Conservation (phyloP, 768 basidiomycete species). For the Collybia nuda region DNA sequence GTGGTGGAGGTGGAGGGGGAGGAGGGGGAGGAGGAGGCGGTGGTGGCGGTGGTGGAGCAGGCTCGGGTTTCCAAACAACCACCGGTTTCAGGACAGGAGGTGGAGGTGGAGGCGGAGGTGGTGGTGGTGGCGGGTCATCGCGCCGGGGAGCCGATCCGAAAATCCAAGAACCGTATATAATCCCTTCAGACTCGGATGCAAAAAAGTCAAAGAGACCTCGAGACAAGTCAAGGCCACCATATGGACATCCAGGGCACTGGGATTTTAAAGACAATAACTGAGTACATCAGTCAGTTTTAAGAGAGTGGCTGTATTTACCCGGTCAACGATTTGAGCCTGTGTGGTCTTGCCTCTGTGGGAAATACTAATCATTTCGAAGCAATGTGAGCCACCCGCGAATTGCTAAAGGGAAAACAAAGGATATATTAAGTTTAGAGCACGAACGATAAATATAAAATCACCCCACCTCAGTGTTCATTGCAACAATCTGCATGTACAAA, state of each 20-base stretch:
- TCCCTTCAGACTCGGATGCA: slow-evolving; percentile 34
- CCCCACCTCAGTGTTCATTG: slow-evolving; percentile 15
- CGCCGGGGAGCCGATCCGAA: slow-evolving; percentile 18
- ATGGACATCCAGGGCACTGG: slow-evolving; percentile 53
- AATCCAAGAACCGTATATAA: slow-evolving; percentile 47
- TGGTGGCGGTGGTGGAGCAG: no score
- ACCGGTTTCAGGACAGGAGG: slow-evolving; percentile 11
- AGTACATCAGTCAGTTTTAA: neutral
- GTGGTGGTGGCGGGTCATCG: slow-evolving; percentile 11
- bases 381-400: slow-evolving; percentile 28
- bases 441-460: no score
- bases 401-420: slow-evolving; percentile 8
- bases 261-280: neutral
- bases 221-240: slow-evolving; percentile 51
- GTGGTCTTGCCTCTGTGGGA: slow-evolving; percentile 46
- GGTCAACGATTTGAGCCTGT: slow-evolving; percentile 43
- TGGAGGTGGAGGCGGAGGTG: slow-evolving; percentile 4
- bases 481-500: slow-evolving; percentile 43
- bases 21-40: no score
- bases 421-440: no score
- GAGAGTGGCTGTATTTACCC: slow-evolving; percentile 28
- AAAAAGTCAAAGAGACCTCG: slow-evolving; percentile 53
- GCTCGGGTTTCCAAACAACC: no score
- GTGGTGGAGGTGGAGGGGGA: no score
- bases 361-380: slow-evolving; percentile 55